Base-by-base conservation (phyloP, 176 grass and related monocot genomes). In the Oryza meridionalis region DNA sequence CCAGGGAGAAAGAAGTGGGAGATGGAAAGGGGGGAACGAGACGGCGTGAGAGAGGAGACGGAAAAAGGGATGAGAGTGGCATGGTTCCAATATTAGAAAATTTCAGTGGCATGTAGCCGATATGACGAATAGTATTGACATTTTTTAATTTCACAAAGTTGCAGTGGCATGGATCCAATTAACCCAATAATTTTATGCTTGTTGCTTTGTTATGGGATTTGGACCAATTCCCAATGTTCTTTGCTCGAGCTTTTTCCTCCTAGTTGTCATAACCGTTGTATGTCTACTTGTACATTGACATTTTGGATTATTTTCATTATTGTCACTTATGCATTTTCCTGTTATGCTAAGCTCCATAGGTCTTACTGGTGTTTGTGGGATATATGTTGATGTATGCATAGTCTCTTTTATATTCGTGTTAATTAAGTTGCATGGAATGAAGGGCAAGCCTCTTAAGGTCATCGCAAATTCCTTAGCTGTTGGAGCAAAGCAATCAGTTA, bases 201-300 rank as follows among this genome's bases (percentile, higher is more conserved):
- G 91, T 72, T 77, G 83, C 53, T 96, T 93, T 19, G 88, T 91
- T 4, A 91, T 86, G 81, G 91, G 94, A 35, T 93, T 97, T 25
- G 94, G 91, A 0, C 94, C 91, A 4, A 80, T 93, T 7, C 88
- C 84, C 7, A 96, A 96, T 59, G 89, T 96, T 35, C 76, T 96
- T 6, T 91, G 91, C 21, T 75, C 88, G 0, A 96, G 58, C 93
- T 96, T 7, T 96, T 91, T 26, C 94, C 94, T 16, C 89, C 91
- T 11, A 88, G 79, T 10, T 88, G 72, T 0, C 91, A 88, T 24
- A 88, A 84, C 9, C 72, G 81, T 10, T 96, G 94, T 81, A 84
- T 89, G 33, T 82, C 86, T 21, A 75, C 93, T 10, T 93, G 91
- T 11, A 82, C 59, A 17, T 84, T 91, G 19, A 72, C 87, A 63